These are phyloP conservation scores for Fomitopsis pinicola DNA, from an alignment of 1,284 basidiomycete species.

Conservation along the genomic window DNA sequence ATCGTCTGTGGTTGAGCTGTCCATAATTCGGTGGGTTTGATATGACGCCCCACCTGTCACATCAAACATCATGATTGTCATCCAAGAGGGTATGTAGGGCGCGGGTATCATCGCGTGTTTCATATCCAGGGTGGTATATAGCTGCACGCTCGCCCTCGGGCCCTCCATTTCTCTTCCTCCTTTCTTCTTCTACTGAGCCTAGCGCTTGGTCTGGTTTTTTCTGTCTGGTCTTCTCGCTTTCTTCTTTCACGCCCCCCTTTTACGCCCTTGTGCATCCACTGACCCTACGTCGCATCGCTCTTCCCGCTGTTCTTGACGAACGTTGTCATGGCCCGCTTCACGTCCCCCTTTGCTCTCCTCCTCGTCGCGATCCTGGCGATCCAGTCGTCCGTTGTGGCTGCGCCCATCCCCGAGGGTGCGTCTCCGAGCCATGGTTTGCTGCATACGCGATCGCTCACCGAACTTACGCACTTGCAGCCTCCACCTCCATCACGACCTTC, in stretches of 20 bases:
- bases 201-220: neutral
- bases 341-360: neutral
- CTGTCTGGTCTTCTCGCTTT: neutral
- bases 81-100: slow-evolving; percentile 4
- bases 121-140: neutral
- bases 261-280: neutral
- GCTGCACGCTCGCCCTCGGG: neutral
- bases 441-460: neutral
- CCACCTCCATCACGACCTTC: neutral
- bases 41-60: neutral
- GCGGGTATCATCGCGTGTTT: slow-evolving; percentile 2
- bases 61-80: neutral
- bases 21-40: neutral
- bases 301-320: neutral
- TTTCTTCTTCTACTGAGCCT: neutral
- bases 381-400: neutral
- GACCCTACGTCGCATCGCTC: neutral
- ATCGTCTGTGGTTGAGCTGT: neutral
- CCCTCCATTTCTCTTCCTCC: neutral
- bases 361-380: neutral
- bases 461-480: neutral
- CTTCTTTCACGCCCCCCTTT: neutral
- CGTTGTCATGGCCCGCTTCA: neutral
- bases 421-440: neutral
- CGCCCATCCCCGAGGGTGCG: neutral